phyloP scores from a whole-genome alignment of 345 rosid genomes.

The Brassica rapa region DNA sequence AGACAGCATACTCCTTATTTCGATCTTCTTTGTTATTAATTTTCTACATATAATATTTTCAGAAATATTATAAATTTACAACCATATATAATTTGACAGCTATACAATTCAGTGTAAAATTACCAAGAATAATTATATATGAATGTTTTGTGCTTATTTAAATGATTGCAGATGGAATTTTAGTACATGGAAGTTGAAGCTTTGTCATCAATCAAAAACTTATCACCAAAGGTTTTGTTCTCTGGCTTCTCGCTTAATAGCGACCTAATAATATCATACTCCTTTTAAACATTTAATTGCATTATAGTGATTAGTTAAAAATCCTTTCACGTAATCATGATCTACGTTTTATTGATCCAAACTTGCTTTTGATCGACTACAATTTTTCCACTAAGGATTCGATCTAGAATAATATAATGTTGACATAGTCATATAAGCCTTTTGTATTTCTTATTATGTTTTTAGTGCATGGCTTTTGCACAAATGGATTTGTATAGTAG shows the following conservation, averaged over 20 bases:
- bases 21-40: not conserved
- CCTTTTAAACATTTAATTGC: not conserved
- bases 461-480: not conserved
- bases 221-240: constrained; percentile 13
- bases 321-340: not conserved
- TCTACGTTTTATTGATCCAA: not conserved
- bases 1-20: not conserved
- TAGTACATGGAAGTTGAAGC: constrained; percentile 26
- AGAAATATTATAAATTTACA: not conserved
- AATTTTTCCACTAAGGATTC: constrained; percentile 3
- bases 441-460: not conserved
- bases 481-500: not conserved
- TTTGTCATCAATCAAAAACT: constrained; percentile 31
- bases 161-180: not conserved
- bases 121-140: not conserved
- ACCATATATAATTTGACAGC: not conserved
- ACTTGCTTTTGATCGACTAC: not conserved
- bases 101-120: not conserved
- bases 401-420: not conserved
- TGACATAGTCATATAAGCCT: constrained; percentile 11
- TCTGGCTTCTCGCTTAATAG: constrained; percentile 3
- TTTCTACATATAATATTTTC: not conserved
- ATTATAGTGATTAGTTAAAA: not conserved
- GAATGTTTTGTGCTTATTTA: not conserved
- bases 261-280: constrained; percentile 25